Evolutionary conservation across 257 asterid genomes (phyloP).

Genomic region (Penstemon newberryi): DNA sequence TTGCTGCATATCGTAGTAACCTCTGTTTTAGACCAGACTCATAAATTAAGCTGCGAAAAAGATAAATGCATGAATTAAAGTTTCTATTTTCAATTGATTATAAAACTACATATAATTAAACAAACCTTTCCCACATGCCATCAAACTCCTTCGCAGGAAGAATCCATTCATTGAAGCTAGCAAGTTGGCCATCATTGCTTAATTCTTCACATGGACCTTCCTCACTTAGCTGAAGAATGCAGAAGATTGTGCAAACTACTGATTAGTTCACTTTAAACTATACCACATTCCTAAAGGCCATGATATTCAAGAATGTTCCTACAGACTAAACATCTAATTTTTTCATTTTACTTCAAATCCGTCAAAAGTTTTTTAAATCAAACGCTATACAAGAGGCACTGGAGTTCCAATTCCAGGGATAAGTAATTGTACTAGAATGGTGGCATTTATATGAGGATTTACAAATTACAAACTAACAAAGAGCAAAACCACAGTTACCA

Average conservation of each 20-base stretch:
- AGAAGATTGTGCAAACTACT: constrained; percentile 25
- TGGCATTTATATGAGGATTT: neutral
- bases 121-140: constrained; percentile 99
- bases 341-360: constrained; percentile 4
- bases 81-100: constrained; percentile 15
- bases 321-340: constrained; percentile 9
- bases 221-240: constrained; percentile 72
- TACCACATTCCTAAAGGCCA: neutral
- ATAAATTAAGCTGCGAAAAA: constrained; percentile 84
- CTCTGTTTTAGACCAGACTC: constrained; percentile 95
- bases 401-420: no score
- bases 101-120: constrained; percentile 18
- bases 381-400: no score
- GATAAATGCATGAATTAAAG: constrained; percentile 28
- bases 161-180: constrained; percentile 94
- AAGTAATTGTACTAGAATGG: neutral
- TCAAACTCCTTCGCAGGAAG: constrained; percentile 99
- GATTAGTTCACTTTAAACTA: constrained; percentile 1
- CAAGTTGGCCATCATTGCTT: constrained; percentile 75
- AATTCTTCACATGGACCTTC: constrained; percentile 99
- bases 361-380: neutral
- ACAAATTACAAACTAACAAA: neutral
- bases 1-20: constrained; percentile 88
- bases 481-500: neutral
- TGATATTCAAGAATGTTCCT: neutral